phyloP scores from a whole-genome alignment of 352 stramenopile species.

The Phytophthora hibernalis region DNA sequence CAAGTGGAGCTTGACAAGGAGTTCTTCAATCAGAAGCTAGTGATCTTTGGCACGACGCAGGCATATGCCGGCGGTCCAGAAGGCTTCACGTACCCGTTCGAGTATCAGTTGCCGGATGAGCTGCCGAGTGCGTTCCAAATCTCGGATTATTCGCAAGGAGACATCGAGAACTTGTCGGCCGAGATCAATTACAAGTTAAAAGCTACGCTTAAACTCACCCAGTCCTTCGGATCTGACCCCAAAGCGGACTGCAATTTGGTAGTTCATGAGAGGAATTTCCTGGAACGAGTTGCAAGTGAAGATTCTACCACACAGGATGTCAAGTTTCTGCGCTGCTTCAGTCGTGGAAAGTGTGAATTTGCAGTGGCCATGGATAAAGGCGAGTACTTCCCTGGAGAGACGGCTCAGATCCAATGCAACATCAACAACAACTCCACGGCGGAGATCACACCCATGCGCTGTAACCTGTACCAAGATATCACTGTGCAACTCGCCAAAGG shows the following conservation, averaged over 20 bases:
- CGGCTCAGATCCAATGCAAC: conserved; percentile 64
- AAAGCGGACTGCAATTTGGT: conserved; percentile 64
- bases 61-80: conserved; percentile 49
- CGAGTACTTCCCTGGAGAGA: conserved; percentile 68
- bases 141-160: conserved; percentile 50
- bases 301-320: conserved; percentile 65
- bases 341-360: conserved; percentile 58
- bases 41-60: conserved; percentile 51
- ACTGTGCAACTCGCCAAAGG: conserved; percentile 44
- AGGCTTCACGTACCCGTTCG: conserved; percentile 70
- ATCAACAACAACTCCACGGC: conserved; percentile 65
- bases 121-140: conserved; percentile 68
- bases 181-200: conserved; percentile 87
- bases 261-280: conserved; percentile 63
- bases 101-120: conserved; percentile 61
- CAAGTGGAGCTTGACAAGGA: conserved; percentile 49
- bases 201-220: conserved; percentile 65
- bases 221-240: conserved; percentile 67
- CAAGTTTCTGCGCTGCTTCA: conserved; percentile 72
- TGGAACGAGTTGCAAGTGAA: conserved; percentile 50
- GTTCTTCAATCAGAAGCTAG: conserved; percentile 81
- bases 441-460: conserved; percentile 69
- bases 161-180: conserved; percentile 54
- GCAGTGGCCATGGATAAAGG: conserved; percentile 80
- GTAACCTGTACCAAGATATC: conserved; percentile 60